Conservation (phyloP, 1,284 basidiomycete species). For the Pascua guehoae region DNA sequence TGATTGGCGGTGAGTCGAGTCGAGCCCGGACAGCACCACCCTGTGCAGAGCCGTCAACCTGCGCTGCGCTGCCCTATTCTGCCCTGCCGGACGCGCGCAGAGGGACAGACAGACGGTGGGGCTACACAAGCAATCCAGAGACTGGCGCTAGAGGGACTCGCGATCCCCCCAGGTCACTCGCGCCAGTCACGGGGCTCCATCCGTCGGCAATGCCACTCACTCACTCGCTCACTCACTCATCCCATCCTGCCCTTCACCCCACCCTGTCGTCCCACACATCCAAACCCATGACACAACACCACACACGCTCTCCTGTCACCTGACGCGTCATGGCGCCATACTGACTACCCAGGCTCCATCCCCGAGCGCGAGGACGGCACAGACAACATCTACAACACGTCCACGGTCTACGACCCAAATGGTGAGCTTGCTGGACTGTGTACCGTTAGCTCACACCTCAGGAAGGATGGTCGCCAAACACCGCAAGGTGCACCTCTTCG, state of each 20-base stretch:
- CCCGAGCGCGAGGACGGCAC: slow-evolving; percentile 69
- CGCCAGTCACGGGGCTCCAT: too few relatives aligned
- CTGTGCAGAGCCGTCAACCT: neutral
- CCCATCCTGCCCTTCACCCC: neutral
- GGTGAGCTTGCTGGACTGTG: slow-evolving; percentile 54
- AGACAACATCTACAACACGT: slow-evolving; percentile 82
- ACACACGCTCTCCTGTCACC: too few relatives aligned
- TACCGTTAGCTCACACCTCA: slow-evolving; percentile 36
- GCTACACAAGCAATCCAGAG: too few relatives aligned
- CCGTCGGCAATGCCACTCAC: too few relatives aligned
- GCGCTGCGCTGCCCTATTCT: too few relatives aligned
- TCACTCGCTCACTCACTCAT: too few relatives aligned
- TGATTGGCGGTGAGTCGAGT: slow-evolving; percentile 73
- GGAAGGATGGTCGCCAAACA: slow-evolving; percentile 82
- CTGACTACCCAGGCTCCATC: slow-evolving; percentile 64
- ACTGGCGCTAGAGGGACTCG: too few relatives aligned
- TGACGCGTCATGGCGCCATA: neutral
- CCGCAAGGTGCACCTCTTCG: slow-evolving; percentile 94
- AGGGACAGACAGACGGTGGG: too few relatives aligned
- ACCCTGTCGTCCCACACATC: neutral
- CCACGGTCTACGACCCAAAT: slow-evolving; percentile 81
- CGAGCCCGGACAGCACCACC: neutral
- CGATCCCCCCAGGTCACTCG: too few relatives aligned
- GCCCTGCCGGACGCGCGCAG: too few relatives aligned
- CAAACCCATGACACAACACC: neutral